These are phyloP conservation scores for Trichoderma aggressivum DNA, from an alignment of 2,329 filamentous ascomycete species.

Conservation along the genomic window DNA sequence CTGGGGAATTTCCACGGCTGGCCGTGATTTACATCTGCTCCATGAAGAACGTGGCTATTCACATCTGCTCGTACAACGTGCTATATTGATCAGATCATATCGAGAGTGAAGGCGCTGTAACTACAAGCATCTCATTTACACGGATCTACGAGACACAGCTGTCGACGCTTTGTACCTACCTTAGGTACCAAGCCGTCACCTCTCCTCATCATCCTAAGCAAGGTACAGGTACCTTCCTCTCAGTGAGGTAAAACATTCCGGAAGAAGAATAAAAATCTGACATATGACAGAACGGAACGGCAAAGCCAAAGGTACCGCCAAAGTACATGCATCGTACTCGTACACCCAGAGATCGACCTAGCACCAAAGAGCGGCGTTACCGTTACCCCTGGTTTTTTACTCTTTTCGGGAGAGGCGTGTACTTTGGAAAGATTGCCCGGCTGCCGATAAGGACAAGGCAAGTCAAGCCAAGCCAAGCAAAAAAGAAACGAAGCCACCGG, in stretches of 20 bases:
- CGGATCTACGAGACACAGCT: not conserved
- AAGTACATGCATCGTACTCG: not conserved
- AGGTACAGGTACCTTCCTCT: not conserved
- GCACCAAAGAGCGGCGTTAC: not conserved
- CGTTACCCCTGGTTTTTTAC: constrained; percentile 1
- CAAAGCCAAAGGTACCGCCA: not conserved
- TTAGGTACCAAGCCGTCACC: not conserved
- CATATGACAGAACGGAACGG: not conserved
- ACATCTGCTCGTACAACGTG: not conserved
- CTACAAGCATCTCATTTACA: not conserved
- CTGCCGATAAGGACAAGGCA: not conserved
- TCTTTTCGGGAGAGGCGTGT: not conserved
- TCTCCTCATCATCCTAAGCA: not conserved
- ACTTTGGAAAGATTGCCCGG: not conserved
- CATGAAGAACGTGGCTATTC: not conserved
- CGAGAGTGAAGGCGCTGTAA: not conserved
- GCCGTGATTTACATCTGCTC: not conserved
- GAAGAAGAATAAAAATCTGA: not conserved
- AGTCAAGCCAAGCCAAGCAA: not conserved
- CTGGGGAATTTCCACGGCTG: not conserved
- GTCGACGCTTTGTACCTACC: not conserved
- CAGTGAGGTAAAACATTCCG: not conserved
- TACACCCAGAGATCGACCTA: not conserved
- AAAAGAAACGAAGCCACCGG: not conserved
- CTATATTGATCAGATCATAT: not conserved